Base-by-base conservation (phyloP, 805 yeast species). In the Saccharomycopsis lassenensis region DNA sequence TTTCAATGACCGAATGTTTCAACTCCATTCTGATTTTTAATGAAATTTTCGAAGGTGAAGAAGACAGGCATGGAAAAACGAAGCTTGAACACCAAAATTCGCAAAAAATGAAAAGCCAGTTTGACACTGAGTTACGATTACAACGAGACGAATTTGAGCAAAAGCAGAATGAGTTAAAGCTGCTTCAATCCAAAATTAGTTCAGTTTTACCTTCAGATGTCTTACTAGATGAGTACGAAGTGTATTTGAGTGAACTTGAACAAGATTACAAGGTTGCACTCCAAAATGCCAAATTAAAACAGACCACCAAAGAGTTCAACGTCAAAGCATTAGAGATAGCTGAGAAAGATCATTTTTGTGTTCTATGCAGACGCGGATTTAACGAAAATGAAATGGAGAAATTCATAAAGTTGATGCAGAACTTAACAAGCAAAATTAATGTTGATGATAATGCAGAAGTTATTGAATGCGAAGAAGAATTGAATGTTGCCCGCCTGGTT, bases 361-460 rank as follows among this genome's bases (percentile, higher is more conserved):
- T 77, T 29, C 58, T 87, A 29, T 89, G 97, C 54, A 69, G 71
- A 14, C 63, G 94, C 34, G 62, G 67, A 8, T 81, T 86, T 55
- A 69, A 68, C 11, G 61, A 33, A 12, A 23, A 46, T 30, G 46
- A 45, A 12, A 42, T 40, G 14, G 29, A 41, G 3, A 41, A 28
- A 23, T 39, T 55, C 29, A 41, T 44, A 11, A 44, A 31, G 21
- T 28, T 37, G 14, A 31, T 33, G 20, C 33, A 16, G 16, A 39
- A 35, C 14, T 35, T 18, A 19, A 32, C 29, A 4, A 31, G 34
- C 24, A 39, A 47, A 21, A 37, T 8, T 22, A 25, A 40, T 39
- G 15, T 32, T 37, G 2, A 44, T 4, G 48, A 49, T 1, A 46
- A 48, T 8, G 40, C 43, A 7, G 45, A 50, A 7, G 35, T 55